Conservation (phyloP, 2,329 filamentous ascomycete genomes). For the Trichoderma citrinoviride region DNA sequence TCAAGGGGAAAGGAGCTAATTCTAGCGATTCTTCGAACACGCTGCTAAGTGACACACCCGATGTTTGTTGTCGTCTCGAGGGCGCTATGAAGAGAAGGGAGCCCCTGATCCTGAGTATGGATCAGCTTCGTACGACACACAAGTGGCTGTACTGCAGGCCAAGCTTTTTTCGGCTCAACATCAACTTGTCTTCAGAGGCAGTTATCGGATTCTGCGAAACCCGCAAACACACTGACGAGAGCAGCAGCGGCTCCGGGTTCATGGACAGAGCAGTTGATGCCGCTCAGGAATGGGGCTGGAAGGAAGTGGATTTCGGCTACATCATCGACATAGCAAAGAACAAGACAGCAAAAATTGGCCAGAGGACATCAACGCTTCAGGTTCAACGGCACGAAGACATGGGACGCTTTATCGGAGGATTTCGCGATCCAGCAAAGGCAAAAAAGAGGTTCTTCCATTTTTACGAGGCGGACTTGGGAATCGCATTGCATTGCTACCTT, state of each 20-base stretch:
- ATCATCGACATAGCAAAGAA: background rate
- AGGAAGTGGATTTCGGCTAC: background rate
- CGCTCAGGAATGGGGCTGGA: background rate
- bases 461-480: background rate
- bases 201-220: background rate
- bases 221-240: background rate
- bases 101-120: background rate
- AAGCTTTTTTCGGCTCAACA: background rate
- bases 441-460: background rate
- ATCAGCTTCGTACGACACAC: background rate
- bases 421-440: background rate
- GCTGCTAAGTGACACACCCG: background rate
- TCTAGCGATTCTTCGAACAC: background rate
- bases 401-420: background rate
- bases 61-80: background rate
- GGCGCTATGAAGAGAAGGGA: background rate
- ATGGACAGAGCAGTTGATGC: background rate
- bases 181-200: background rate
- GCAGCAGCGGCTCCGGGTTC: background rate
- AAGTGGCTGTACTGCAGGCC: background rate
- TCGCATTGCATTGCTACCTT: background rate
- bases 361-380: background rate
- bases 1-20: background rate
- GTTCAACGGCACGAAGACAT: background rate
- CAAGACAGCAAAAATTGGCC: background rate